Base-by-base conservation (phyloP, 352 stramenopile genomes). In the Globisporangium apiculatum region DNA sequence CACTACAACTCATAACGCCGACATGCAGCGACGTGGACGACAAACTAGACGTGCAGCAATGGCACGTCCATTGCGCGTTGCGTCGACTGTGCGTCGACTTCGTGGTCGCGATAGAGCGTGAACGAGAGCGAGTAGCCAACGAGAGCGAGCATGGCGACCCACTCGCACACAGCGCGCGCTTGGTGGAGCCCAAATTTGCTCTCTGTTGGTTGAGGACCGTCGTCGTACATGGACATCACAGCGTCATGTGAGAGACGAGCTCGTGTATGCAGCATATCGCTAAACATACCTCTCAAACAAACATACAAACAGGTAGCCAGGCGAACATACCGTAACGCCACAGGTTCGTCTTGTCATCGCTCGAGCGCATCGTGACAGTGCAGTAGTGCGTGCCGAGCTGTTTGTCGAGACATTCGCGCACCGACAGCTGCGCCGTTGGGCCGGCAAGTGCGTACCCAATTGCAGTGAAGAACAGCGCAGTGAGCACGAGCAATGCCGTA, bases 81-180 rank as follows among this genome's bases (percentile, higher is more conserved):
- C 38, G 46, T 17, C 24, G 24, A 31, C 12, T 15, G 42, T 17
- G 42, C 17, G 40, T 61, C 56, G 24, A 51, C 18, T n/a, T 61
- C 56, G 43, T 51, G 37, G 49, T 61, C 56, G 38, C 48, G 56
- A 41, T 61, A 61, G 24, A 61, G 49, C 24, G 70, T 14, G 49
- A 86, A 86, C 11, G 76, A 79, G 12, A 76, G 52, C 10, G 76
- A 76, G 60, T 86, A 83, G 17, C 72, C 70, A 4, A 85, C 66
- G 18, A 85, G 70, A 14, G 72, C 70, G 42, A 85, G 50, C 51
- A 85, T 80, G 53, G 67, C 79, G n/a, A 53, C 37, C n/a, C 80
- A 58, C 52, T 85, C 72, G 7, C 69, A 70, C 12, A 58, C 70
- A 31, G 75, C 63, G 51, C 75, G 65, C 54, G 77, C 66, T 53